phyloP scores from a whole-genome alignment of 768 basidiomycete species.

The Psilocybe sp. region DNA sequence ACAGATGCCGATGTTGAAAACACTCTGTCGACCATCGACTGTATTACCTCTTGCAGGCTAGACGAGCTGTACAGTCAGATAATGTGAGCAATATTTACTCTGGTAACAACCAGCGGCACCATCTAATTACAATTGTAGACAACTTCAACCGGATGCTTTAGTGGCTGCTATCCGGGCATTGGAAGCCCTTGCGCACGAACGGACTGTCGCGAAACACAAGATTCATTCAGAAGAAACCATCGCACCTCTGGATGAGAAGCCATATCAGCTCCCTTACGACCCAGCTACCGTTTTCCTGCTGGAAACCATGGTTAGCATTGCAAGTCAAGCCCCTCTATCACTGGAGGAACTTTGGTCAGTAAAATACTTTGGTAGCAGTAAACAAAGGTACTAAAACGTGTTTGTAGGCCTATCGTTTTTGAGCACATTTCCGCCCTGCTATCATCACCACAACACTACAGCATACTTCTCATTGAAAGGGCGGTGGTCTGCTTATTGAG shows the following conservation, averaged over 20 bases:
- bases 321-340: slow-evolving; percentile 69
- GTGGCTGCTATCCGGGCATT: slow-evolving; percentile 83
- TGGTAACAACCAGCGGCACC: not conserved
- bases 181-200: slow-evolving; percentile 85
- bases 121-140: slow-evolving; percentile 38
- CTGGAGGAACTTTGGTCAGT: slow-evolving; percentile 88
- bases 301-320: slow-evolving; percentile 92
- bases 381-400: too few species aligned
- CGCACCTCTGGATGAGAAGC: slow-evolving; percentile 37
- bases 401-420: slow-evolving; percentile 87
- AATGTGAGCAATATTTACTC: slow-evolving; percentile 53
- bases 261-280: slow-evolving; percentile 80
- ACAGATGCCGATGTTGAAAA: slow-evolving; percentile 91
- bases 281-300: slow-evolving; percentile 92
- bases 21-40: slow-evolving; percentile 93
- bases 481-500: slow-evolving; percentile 88
- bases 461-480: slow-evolving; percentile 87
- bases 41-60: slow-evolving; percentile 87
- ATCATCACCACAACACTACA: slow-evolving; percentile 75
- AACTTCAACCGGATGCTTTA: slow-evolving; percentile 75
- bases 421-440: slow-evolving; percentile 87
- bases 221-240: slow-evolving; percentile 62
- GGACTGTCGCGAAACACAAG: slow-evolving; percentile 78
- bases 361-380: too few species aligned
- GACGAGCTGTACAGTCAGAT: slow-evolving; percentile 95